Evolutionary conservation across 352 stramenopile species (phyloP).

Genomic region (Discostella stelligera): DNA sequence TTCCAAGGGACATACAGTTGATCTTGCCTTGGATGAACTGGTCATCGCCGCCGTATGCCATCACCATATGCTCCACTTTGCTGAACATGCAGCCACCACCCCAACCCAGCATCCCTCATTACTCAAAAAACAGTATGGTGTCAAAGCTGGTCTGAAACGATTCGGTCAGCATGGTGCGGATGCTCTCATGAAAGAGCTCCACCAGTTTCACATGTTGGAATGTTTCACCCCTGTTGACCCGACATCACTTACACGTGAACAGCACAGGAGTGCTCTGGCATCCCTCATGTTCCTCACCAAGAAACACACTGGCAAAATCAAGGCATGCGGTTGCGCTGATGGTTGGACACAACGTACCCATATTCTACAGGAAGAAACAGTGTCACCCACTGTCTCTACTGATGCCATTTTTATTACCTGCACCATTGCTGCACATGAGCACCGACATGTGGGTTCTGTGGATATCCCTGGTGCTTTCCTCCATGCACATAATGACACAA

Average conservation of each 20-base stretch:
- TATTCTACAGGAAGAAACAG: conserved; percentile 36
- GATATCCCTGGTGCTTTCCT: too few species aligned
- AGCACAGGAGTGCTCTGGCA: too few species aligned
- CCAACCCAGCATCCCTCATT: conserved; percentile 9
- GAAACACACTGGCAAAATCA: conserved; percentile 41
- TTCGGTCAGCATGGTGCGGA: too few species aligned
- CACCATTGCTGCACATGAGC: too few species aligned
- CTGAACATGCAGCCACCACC: conserved; percentile 6
- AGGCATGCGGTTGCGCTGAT: conserved; percentile 36
- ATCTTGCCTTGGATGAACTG: neutral
- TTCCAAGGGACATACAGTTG: too few species aligned
- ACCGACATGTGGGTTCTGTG: too few species aligned
- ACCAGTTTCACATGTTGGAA: too few species aligned
- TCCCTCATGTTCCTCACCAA: conserved; percentile 55
- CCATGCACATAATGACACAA: conserved; percentile 8
- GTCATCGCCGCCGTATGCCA: neutral
- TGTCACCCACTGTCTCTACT: conserved; percentile 9
- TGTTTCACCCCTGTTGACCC: too few species aligned
- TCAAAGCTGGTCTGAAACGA: too few species aligned
- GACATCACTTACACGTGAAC: too few species aligned
- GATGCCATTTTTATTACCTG: conserved; percentile 28
- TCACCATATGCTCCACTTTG: neutral
- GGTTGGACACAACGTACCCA: conserved; percentile 32
- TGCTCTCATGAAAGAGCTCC: too few species aligned
- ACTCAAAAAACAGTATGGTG: too few species aligned